Evolutionary conservation across 306 rosid genomes (phyloP), one percentile per base, ranked within the genome.

Genomic region (Erythrophleum fordii): DNA sequence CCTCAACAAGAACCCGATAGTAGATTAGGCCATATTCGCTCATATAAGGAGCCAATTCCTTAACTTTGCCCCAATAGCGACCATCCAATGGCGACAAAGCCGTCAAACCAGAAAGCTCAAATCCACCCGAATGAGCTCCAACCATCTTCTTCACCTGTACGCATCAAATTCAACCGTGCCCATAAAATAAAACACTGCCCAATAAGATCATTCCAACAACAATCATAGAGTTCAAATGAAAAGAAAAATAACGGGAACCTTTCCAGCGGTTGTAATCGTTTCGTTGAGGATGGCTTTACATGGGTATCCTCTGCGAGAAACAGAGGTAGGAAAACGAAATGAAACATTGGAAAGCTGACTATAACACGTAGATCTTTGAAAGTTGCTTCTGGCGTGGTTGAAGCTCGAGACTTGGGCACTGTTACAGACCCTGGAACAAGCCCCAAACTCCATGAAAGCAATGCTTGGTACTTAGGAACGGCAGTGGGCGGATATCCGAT

Each of bases 31-130:
- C 97, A 73, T 85, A 89, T 69, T 91, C 97, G 70, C 92, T 87
- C 87, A 85, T 68, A 11, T 46, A 86, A 64, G 87, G 93, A 81
- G 89, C 81, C 81, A 91, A 78, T 59, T 91, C 92, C 85, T 88
- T 85, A 41, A 91, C 91, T 83, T 88, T 88, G 31, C 77, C 76
- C 89, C 93, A 83, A 69, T 89, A 91, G 20, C 97, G 97, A 52
- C 97, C 93, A 72, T 91, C 97, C 86, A 91, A 82, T 2, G 97
- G 97, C 18, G 97, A 91, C 75, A 91, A 39, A 72, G 97, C 91
- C 42, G 91, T 91, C 83, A 91, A 81, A 71, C 59, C 71, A 48
- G 92, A 91, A 44, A 84, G 82, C 76, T 85, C 86, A 14, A 89
- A 26, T 62, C 81, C 88, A 45, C 7, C 8, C 23, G 84, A 83